Evolutionary conservation across 371 early-diverging fungal species (phyloP), one percentile per base, ranked within the genome.

Genomic region (Circinella minor): DNA sequence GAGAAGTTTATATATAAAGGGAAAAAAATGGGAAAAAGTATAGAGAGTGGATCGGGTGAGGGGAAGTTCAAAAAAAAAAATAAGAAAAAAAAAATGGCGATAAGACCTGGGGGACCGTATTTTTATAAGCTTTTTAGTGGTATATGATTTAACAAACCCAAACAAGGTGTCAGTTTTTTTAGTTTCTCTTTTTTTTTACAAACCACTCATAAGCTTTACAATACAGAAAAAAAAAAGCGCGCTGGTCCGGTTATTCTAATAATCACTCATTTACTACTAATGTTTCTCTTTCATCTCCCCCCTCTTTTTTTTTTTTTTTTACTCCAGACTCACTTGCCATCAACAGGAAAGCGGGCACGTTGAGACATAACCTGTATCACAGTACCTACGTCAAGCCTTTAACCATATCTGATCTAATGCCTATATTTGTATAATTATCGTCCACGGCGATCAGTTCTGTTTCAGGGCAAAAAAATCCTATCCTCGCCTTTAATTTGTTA

Each of bases 51-150:
- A 36, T 37, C 48, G 49, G 47, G 43, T 34, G 59, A n/a, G 48
- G 65, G 39, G 55, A 11, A 38, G 59, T 36, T 60, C n/a, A 65
- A 38, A 63, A 65, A 68, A 65, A 68, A 69, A 65, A 69, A 2
- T 37, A 69, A 62, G 57, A 38, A 63, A 20, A 15, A 10, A 59
- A 43, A 43, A 49, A 62, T 9, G 63, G n/a, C n/a, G 57, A 57
- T 57, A 57, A 57, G 57, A n/a, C 17, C 17, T 47, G 47, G 47
- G 47, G 47, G 47, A 47, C 47, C 47, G 47, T 47, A 47, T 11
- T 47, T 47, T 47, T 15, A 47, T 47, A 47, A 47, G 15, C 47
- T 47, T 47, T 9, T 11, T 47, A 11, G 9, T 9, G 11, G 47
- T 1, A 47, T 27, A 27, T 27, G 27, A 27, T 27, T 27, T 27